Evolutionary conservation across 1,139 yeast species (phyloP).

Genomic region (Pichia sp.): DNA sequence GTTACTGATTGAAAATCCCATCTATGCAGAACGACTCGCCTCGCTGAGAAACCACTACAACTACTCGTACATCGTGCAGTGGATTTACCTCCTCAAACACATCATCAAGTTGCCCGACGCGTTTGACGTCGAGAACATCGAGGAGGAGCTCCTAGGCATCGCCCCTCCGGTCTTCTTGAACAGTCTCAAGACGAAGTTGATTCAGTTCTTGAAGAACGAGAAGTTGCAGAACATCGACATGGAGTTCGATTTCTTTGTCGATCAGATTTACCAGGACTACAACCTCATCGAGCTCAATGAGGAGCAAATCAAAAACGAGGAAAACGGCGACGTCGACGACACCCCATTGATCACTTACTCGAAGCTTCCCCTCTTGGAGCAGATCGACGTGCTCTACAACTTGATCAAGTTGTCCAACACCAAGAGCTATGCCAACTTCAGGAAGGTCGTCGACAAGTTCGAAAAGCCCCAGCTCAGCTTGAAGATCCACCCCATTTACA

Average conservation of each 20-base stretch:
- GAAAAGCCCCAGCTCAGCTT: constrained; percentile 34
- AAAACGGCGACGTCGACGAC: constrained; percentile 20
- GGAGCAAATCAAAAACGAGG: constrained; percentile 15
- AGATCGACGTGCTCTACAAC: constrained; percentile 41
- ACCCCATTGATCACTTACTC: constrained; percentile 33
- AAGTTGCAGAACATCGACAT: constrained; percentile 25
- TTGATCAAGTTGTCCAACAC: constrained; percentile 37
- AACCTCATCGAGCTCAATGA: constrained; percentile 11
- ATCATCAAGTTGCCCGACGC: constrained; percentile 42
- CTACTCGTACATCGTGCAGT: constrained; percentile 46
- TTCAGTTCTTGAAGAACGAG: constrained; percentile 31
- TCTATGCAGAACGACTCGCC: constrained; percentile 20
- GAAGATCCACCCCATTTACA: constrained; percentile 23
- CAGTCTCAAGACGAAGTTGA: constrained; percentile 40
- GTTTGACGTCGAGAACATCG: constrained; percentile 53
- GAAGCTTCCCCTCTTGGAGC: constrained; percentile 35
- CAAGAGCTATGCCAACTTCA: constrained; percentile 36
- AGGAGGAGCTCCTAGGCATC: constrained; percentile 47
- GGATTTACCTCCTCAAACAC: constrained; percentile 47
- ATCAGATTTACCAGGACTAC: constrained; percentile 20
- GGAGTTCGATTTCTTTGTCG: constrained; percentile 28
- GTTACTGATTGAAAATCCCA: constrained; percentile 28
- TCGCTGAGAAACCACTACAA: constrained; percentile 26
- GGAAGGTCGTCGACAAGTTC: constrained; percentile 42
- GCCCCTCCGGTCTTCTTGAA: constrained; percentile 39